Percentiles rank a stretch among this genome's conserved stretches.
These are phyloP conservation scores for Collybia mongolica DNA, from an alignment of 768 basidiomycete species.

Conservation along the genomic window DNA sequence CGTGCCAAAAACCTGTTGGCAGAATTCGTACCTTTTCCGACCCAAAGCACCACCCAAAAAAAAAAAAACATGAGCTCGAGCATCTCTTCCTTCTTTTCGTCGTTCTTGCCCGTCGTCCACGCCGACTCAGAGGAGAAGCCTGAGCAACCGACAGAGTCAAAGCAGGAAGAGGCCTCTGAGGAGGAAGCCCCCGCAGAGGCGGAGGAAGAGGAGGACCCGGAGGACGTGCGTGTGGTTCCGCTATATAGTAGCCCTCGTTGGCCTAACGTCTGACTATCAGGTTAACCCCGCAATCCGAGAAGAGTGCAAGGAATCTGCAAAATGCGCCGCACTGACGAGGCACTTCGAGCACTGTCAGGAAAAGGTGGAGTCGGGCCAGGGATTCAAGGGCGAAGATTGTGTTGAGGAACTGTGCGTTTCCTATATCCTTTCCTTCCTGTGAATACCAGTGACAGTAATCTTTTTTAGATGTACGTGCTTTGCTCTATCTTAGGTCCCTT, in stretches of 20 bases:
- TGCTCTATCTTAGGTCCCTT: conserved; percentile 1
- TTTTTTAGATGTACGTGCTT: conserved; percentile 30
- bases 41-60: not conserved
- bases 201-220: conserved; percentile 63
- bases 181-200: conserved; percentile 31
- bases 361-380: conserved; percentile 79
- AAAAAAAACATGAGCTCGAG: conserved; percentile 32
- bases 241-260: not conserved
- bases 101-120: conserved; percentile 41
- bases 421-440: conserved; percentile 11
- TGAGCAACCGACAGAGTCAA: conserved; percentile 59
- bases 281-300: conserved; percentile 69
- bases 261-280: conserved; percentile 34
- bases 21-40: conserved; percentile 10
- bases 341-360: conserved; percentile 93
- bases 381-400: conserved; percentile 90
- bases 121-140: conserved; percentile 43
- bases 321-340: conserved; percentile 67
- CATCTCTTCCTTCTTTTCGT: conserved; percentile 45
- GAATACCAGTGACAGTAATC: conserved; percentile 7
- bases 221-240: conserved; percentile 62
- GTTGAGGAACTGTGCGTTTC: conserved; percentile 83
- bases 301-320: conserved; percentile 64
- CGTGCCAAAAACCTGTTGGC: not conserved
- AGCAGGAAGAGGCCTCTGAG: conserved; percentile 33